Base-by-base conservation (phyloP, 768 basidiomycete species). In the Suillus luteus region DNA sequence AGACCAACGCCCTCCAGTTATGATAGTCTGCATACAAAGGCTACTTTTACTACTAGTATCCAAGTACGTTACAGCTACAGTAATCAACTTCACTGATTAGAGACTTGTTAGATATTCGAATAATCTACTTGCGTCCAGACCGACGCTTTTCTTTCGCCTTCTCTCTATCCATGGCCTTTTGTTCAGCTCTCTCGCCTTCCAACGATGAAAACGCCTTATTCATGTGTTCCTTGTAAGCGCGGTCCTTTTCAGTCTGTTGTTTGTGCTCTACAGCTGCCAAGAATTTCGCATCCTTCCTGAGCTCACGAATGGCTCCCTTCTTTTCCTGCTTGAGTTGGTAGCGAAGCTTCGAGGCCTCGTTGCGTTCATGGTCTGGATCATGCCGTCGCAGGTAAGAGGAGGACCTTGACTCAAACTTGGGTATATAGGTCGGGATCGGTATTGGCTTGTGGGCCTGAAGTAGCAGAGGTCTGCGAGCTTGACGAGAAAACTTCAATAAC, bases 401-500 rank as follows among this genome's bases (percentile, higher is more conserved):
- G 0, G 85, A 85, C 2, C 83, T 81, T 11, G 81, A 76, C 70
- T 96, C 95, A 77, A 99, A 99, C 74, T 95, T 96, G 71, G 97
- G 97, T 31, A 94, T 83, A 76, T 93, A 95, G 0, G 95, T 86
- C 5, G 95, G 86, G 68, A 99, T 98, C 5, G 97, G 94, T 54
- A 99, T 96, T 0, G 95, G 93, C 75, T 96, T 97, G 81, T 99
- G 96, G 3, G 91, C 83, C 79, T 99, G 97, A 24, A 99, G 83
- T 2, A 76, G 79, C 35, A 99, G 86, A 1, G 97, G 94, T 60
- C 79, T 83, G 43, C 97, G 90, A 0, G 86, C 80, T 76, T 90
- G 85, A 12, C 74, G 79, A 0, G 93, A 79, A 70, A 96, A 92
- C 68, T 87, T 90, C 52, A 96, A 79, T 55, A 94, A 75, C 6